Conservation (phyloP, 2,329 filamentous ascomycete genomes). For the Phialophora expanda region DNA sequence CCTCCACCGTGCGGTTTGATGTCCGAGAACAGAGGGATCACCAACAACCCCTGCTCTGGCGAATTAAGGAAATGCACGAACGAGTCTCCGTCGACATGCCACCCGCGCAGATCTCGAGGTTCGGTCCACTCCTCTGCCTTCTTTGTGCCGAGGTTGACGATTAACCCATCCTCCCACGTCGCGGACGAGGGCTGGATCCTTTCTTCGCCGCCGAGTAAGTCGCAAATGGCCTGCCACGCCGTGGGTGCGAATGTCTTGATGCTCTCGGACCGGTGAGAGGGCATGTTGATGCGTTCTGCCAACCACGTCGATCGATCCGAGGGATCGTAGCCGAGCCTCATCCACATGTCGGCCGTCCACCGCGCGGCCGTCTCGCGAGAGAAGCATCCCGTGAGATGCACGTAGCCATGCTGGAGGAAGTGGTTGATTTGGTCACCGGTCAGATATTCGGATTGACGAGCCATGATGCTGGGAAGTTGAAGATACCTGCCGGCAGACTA, state of each 20-base stretch:
- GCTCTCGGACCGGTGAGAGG: slow-evolving; percentile 60
- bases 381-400: slow-evolving; percentile 62
- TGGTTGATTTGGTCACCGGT: slow-evolving; percentile 56
- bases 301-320: slow-evolving; percentile 69
- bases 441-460: slow-evolving; percentile 39
- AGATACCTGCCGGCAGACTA: too few species aligned
- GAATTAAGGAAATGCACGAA: slow-evolving; percentile 74
- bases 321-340: slow-evolving; percentile 67
- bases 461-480: too few species aligned
- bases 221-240: slow-evolving; percentile 70
- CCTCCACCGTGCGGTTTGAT: slow-evolving; percentile 66
- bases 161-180: slow-evolving; percentile 69
- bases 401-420: slow-evolving; percentile 62
- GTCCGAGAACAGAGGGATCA: slow-evolving; percentile 71
- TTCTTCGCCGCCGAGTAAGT: slow-evolving; percentile 68
- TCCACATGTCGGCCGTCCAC: slow-evolving; percentile 63
- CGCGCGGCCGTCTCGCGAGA: slow-evolving; percentile 54
- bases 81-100: slow-evolving; percentile 75
- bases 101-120: slow-evolving; percentile 61
- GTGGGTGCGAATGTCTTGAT: slow-evolving; percentile 65
- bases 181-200: slow-evolving; percentile 53
- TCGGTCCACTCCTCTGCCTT: slow-evolving; percentile 57
- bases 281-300: slow-evolving; percentile 68
- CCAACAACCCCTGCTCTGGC: slow-evolving; percentile 70
- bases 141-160: slow-evolving; percentile 69